Evolutionary conservation across 2,329 filamentous ascomycete species (phyloP).

Genomic region (Nemania sp.): DNA sequence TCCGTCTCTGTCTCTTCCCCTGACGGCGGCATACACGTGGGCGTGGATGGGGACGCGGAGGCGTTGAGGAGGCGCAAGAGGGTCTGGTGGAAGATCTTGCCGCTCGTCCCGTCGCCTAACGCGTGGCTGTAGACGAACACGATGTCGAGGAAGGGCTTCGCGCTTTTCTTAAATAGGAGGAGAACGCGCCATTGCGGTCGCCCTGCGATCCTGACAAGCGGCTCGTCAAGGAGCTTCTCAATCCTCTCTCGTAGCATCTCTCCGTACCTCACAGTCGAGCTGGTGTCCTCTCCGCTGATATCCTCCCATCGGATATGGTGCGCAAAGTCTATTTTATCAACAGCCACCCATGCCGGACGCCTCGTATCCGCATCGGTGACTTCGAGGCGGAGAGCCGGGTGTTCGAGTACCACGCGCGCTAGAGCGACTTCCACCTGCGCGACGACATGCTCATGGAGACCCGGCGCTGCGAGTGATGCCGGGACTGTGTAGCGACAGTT

Average conservation of each 20-base stretch:
- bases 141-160: conserved; percentile 22
- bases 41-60: background rate
- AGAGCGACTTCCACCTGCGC: conserved; percentile 26
- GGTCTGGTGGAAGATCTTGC: conserved; percentile 33
- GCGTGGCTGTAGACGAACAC: conserved; percentile 32
- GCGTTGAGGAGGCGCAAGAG: conserved; percentile 39
- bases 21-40: too few species aligned
- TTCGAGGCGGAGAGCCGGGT: conserved; percentile 30
- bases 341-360: conserved; percentile 25
- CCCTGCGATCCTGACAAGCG: conserved; percentile 10
- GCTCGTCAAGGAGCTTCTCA: conserved; percentile 25
- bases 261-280: conserved; percentile 1
- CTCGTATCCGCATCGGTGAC: conserved; percentile 26
- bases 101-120: conserved; percentile 30
- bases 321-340: conserved; percentile 27
- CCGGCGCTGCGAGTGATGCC: conserved; percentile 13
- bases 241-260: conserved; percentile 6
- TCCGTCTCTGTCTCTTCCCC: conserved; percentile 23
- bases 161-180: conserved; percentile 10
- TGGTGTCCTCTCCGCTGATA: background rate
- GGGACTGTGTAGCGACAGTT: conserved; percentile 32
- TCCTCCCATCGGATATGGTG: conserved; percentile 31
- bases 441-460: conserved; percentile 14
- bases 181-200: conserved; percentile 32
- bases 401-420: conserved; percentile 23